Conservation (phyloP, 345 rosid species). For the Salix purpurea region DNA sequence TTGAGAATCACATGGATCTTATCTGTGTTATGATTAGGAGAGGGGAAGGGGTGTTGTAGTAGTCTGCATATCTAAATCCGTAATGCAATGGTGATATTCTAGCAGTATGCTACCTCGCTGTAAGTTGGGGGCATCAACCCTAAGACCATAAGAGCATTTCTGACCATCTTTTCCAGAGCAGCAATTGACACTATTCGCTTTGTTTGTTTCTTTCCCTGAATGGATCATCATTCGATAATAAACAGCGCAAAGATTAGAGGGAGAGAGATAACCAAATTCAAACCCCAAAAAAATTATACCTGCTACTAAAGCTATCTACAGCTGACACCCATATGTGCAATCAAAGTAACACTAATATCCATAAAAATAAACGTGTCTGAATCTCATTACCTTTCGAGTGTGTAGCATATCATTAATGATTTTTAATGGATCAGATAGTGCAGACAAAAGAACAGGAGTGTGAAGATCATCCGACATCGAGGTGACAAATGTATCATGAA, state of each 20-base stretch:
- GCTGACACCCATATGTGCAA: not conserved
- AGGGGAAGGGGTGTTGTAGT: not conserved
- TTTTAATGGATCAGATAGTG: constrained; percentile 81
- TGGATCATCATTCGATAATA: constrained; percentile 1
- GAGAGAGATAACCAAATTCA: too few relatives aligned
- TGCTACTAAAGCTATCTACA: not conserved
- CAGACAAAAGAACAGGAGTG: constrained; percentile 74
- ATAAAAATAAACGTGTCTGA: not conserved
- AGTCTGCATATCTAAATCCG: too few relatives aligned
- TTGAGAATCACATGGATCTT: not conserved
- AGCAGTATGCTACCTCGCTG: constrained; percentile 48
- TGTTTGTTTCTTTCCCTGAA: constrained; percentile 79
- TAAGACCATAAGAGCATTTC: constrained; percentile 52
- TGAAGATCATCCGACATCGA: constrained; percentile 96
- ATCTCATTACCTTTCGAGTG: constrained; percentile 62
- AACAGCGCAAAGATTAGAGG: not conserved
- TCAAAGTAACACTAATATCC: not conserved
- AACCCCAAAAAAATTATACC: not conserved
- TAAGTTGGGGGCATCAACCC: constrained; percentile 81
- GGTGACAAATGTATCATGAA: constrained; percentile 48
- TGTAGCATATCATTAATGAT: constrained; percentile 76
- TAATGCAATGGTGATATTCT: not conserved
- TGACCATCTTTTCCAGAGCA: constrained; percentile 58
- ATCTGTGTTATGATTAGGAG: not conserved
- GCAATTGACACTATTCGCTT: constrained; percentile 62